phyloP scores from a whole-genome alignment of 2,329 filamentous ascomycete genomes.

The Xylaria sp. region DNA sequence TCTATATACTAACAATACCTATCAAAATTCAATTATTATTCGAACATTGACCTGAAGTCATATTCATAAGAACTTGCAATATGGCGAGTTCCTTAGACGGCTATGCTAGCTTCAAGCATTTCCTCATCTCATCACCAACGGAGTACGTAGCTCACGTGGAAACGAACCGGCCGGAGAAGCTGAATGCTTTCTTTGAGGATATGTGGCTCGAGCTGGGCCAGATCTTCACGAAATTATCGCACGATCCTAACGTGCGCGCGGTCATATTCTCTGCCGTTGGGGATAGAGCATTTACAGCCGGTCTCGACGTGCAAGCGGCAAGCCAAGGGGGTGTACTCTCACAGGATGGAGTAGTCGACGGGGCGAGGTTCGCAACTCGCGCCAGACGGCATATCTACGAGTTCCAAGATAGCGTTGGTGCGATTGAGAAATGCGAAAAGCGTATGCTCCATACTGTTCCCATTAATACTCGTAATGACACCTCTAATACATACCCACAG shows the following conservation, averaged over 20 bases:
- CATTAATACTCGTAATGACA: constrained; percentile 4
- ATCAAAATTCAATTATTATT: neutral
- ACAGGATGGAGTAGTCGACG: constrained; percentile 58
- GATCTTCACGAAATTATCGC: constrained; percentile 78
- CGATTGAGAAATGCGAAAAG: constrained; percentile 89
- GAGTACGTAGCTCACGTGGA: constrained; percentile 88
- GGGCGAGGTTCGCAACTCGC: constrained; percentile 70
- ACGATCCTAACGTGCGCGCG: constrained; percentile 77
- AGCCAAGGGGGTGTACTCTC: constrained; percentile 61
- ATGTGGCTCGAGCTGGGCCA: constrained; percentile 87
- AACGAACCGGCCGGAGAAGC: constrained; percentile 86
- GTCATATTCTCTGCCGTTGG: constrained; percentile 85
- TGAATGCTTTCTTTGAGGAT: constrained; percentile 86
- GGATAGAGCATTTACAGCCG: constrained; percentile 84
- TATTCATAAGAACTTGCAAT: neutral
- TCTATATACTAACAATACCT: neutral
- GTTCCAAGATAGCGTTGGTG: constrained; percentile 82
- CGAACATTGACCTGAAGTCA: neutral
- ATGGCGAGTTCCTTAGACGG: constrained; percentile 45
- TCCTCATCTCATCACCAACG: constrained; percentile 77
- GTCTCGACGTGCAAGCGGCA: constrained; percentile 83
- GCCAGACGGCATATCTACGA: constrained; percentile 77
- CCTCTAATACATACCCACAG: constrained; percentile 53
- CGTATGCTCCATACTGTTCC: constrained; percentile 61
- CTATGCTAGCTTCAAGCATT: constrained; percentile 69